These are phyloP conservation scores for Dioscorea dumetorum DNA, from an alignment of 106 monocot species.

Conservation along the genomic window DNA sequence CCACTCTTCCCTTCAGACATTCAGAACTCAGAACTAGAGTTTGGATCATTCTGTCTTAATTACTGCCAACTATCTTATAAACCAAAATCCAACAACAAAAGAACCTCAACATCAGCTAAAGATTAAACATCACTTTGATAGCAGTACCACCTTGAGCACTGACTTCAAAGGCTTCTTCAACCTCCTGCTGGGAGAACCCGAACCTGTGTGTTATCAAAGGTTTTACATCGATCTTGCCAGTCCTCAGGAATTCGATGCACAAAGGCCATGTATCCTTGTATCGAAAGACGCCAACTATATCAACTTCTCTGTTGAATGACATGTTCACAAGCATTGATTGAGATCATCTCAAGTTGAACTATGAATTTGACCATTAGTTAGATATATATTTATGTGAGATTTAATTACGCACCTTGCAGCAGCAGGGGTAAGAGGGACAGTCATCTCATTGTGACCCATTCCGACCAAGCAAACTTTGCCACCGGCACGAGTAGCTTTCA, in stretches of 20 bases:
- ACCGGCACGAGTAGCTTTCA: slow-evolving; percentile 62
- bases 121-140: slow-evolving; percentile 97
- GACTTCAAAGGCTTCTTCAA: slow-evolving; percentile 90
- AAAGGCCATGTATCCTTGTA: slow-evolving; percentile 99
- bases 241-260: slow-evolving; percentile 65
- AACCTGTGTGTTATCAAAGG: slow-evolving; percentile 90
- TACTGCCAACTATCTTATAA: too few species aligned
- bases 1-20: too few species aligned
- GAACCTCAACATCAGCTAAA: slow-evolving; percentile 23
- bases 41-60: too few species aligned
- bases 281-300: slow-evolving; percentile 76
- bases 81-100: too few species aligned
- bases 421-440: slow-evolving; percentile 74
- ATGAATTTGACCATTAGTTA: too few species aligned
- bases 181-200: slow-evolving; percentile 92
- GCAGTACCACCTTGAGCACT: slow-evolving; percentile 75
- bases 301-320: slow-evolving; percentile 62
- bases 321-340: neutral
- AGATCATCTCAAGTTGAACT: neutral
- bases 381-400: too few species aligned
- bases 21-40: too few species aligned
- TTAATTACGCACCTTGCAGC: slow-evolving; percentile 48
- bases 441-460: slow-evolving; percentile 94
- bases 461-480: slow-evolving; percentile 91
- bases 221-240: slow-evolving; percentile 91